These are phyloP conservation scores for Prunus fruticosa DNA, from an alignment of 306 rosid genomes.

Conservation along the genomic window DNA sequence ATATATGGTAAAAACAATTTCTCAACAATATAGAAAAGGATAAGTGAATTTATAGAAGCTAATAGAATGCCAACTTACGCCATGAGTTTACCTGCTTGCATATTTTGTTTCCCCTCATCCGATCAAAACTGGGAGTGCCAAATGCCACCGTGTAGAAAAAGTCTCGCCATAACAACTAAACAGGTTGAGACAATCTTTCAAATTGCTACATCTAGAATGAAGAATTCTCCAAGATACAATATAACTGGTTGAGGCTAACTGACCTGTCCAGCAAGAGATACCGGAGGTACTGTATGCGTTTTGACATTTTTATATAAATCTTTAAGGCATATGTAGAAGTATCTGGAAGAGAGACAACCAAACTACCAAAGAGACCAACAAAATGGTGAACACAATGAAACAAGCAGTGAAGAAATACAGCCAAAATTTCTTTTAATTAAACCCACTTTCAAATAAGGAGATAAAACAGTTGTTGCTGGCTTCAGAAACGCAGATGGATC, in stretches of 20 bases:
- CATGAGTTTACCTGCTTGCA: conserved; percentile 77
- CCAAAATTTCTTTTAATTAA: neutral
- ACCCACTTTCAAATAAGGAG: conserved; percentile 94
- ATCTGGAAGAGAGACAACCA: conserved; percentile 91
- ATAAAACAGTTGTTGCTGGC: conserved; percentile 86
- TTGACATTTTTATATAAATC: conserved; percentile 56
- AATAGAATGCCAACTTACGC: neutral
- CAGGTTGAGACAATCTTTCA: conserved; percentile 20
- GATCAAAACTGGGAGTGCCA: conserved; percentile 90
- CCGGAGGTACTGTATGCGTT: conserved; percentile 76
- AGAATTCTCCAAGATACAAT: neutral
- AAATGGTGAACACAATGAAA: neutral
- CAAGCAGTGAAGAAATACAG: neutral
- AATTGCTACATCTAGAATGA: conserved; percentile 19
- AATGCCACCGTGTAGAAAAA: conserved; percentile 89
- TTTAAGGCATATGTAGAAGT: conserved; percentile 76
- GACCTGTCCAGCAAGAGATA: conserved; percentile 94
- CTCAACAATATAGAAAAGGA: neutral
- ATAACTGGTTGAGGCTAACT: conserved; percentile 20
- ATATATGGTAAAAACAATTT: neutral
- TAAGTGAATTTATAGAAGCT: neutral
- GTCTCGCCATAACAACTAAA: conserved; percentile 87
- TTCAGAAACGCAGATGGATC: conserved; percentile 78
- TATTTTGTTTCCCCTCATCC: conserved; percentile 72
- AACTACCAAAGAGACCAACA: conserved; percentile 52